Evolutionary conservation across 371 early-diverging fungal species (phyloP).

Genomic region (Mortierella sp.): DNA sequence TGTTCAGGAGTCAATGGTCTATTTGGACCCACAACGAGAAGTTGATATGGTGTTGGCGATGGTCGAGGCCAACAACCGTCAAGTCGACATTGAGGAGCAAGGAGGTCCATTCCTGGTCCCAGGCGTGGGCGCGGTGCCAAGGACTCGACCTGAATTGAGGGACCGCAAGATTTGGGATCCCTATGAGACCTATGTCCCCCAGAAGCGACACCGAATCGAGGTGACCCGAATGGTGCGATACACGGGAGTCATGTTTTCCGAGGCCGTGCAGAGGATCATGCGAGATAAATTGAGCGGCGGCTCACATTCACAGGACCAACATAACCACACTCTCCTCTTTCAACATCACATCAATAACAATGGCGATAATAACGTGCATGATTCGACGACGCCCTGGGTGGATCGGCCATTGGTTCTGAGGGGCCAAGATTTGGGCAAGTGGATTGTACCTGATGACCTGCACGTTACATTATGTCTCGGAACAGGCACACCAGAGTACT

Average conservation of each 20-base stretch:
- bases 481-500: conserved; percentile 15
- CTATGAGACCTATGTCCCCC: conserved; percentile 48
- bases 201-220: conserved; percentile 33
- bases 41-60: conserved; percentile 40
- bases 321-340: neutral
- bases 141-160: conserved; percentile 41
- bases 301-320: conserved; percentile 6
- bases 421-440: conserved; percentile 25
- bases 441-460: conserved; percentile 50
- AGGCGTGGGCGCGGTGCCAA: conserved; percentile 35
- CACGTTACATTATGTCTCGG: conserved; percentile 49
- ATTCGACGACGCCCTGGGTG: conserved; percentile 6
- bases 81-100: conserved; percentile 34
- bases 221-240: conserved; percentile 37
- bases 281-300: conserved; percentile 15
- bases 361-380: neutral
- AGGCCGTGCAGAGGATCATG: conserved; percentile 29
- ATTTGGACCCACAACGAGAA: conserved; percentile 45
- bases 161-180: conserved; percentile 48
- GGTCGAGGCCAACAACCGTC: conserved; percentile 46
- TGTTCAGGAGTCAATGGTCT: conserved; percentile 38
- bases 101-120: conserved; percentile 47
- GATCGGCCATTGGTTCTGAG: conserved; percentile 23
- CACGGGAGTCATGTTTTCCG: conserved; percentile 52
- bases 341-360: neutral